These are phyloP conservation scores for Talaromyces atroroseus DNA, from an alignment of 2,329 filamentous ascomycete species.

Conservation along the genomic window DNA sequence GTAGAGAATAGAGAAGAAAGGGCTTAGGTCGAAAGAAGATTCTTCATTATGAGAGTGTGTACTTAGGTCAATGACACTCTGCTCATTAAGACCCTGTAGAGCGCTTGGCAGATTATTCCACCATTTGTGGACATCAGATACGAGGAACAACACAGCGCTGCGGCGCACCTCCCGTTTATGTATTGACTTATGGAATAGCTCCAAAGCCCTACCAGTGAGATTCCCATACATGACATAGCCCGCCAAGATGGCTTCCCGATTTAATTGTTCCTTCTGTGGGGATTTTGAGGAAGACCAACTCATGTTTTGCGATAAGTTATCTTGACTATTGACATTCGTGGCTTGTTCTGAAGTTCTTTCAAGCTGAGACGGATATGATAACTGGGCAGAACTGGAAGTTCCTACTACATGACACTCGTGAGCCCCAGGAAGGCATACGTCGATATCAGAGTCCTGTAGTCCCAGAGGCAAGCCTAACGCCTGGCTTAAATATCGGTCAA, in stretches of 20 bases:
- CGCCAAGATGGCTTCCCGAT: constrained; percentile 30
- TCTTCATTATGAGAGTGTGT: constrained; percentile 13
- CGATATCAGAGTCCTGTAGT: constrained; percentile 39
- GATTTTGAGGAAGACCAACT: neutral
- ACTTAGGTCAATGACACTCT: neutral
- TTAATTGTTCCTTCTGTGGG: constrained; percentile 1
- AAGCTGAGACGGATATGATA: neutral
- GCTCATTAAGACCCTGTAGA: constrained; percentile 19
- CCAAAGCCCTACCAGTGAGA: constrained; percentile 35
- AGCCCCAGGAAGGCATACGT: constrained; percentile 43
- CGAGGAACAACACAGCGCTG: constrained; percentile 32
- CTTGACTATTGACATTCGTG: neutral
- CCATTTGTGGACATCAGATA: constrained; percentile 40
- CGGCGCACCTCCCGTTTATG: constrained; percentile 35
- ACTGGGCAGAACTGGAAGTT: constrained; percentile 1
- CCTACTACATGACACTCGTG: constrained; percentile 35
- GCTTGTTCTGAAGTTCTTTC: neutral
- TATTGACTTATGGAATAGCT: constrained; percentile 40
- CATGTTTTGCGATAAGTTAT: neutral
- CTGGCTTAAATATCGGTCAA: constrained; percentile 39
- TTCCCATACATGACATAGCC: constrained; percentile 37
- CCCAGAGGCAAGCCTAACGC: constrained; percentile 36
- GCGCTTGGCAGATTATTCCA: constrained; percentile 35
- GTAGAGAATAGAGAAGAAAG: constrained; percentile 39
- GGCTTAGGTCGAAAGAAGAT: constrained; percentile 27